phyloP scores from a whole-genome alignment of 1,284 basidiomycete genomes.

The Heliocybe sulcata region DNA sequence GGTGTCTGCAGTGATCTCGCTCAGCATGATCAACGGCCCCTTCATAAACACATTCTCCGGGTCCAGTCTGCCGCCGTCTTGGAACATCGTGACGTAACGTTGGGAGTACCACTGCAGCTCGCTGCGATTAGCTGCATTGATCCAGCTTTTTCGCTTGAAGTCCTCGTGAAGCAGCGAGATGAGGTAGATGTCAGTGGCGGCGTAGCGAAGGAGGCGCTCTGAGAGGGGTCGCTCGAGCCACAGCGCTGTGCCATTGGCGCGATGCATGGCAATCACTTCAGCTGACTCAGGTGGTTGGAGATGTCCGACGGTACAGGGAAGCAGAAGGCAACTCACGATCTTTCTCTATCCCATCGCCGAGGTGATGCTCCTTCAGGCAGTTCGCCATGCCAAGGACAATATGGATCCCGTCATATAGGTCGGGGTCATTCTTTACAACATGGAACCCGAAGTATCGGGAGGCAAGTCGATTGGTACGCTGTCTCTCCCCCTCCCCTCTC shows the following conservation, averaged over 20 bases:
- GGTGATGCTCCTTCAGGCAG: slow-evolving; percentile 15
- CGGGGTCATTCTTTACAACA: slow-evolving; percentile 17
- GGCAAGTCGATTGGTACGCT: slow-evolving; percentile 20
- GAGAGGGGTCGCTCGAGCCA: slow-evolving; percentile 31
- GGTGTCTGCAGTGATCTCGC: neutral
- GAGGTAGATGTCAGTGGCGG: slow-evolving; percentile 33
- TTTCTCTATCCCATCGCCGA: slow-evolving; percentile 15
- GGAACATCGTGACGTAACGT: slow-evolving; percentile 15
- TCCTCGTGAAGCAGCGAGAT: slow-evolving; percentile 27
- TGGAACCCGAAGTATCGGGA: slow-evolving; percentile 16
- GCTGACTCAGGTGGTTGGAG: slow-evolving; percentile 15
- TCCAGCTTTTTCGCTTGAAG: slow-evolving; percentile 24
- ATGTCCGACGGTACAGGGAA: neutral
- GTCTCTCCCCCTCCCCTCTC: slow-evolving; percentile 24
- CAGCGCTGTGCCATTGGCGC: slow-evolving; percentile 18
- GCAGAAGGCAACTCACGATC: slow-evolving; percentile 18
- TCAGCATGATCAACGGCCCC: neutral
- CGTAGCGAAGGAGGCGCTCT: slow-evolving; percentile 27
- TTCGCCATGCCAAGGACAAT: slow-evolving; percentile 18
- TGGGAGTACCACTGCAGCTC: slow-evolving; percentile 13
- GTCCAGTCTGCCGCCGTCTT: slow-evolving; percentile 10
- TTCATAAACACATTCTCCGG: slow-evolving; percentile 9
- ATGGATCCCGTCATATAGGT: slow-evolving; percentile 23
- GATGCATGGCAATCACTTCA: slow-evolving; percentile 30
- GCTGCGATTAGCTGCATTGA: slow-evolving; percentile 15